phyloP scores from a whole-genome alignment of 306 rosid species.

The Quercus wislizeni region DNA sequence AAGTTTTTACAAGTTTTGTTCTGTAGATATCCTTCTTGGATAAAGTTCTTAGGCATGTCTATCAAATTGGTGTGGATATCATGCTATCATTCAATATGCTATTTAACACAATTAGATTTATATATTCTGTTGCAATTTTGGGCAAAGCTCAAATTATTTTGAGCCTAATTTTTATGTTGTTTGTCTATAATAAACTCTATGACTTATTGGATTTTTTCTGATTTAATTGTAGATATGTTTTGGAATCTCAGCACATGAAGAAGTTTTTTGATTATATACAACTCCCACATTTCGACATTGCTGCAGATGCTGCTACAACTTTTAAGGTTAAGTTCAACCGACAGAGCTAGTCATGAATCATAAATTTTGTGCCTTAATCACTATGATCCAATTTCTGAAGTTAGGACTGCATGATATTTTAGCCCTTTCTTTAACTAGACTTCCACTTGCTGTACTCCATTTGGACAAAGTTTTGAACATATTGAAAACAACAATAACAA shows the following conservation, averaged over 20 bases:
- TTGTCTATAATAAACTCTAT: background rate
- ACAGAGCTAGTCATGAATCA: background rate
- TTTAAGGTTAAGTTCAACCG: conserved; percentile 62
- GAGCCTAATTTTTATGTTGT: background rate
- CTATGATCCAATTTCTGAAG: background rate
- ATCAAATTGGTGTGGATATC: background rate
- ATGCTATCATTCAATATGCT: background rate
- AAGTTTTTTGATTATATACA: conserved; percentile 91
- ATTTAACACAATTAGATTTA: background rate
- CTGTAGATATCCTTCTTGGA: background rate
- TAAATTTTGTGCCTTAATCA: background rate
- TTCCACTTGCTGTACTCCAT: background rate
- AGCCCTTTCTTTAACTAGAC: background rate
- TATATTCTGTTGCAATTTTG: background rate
- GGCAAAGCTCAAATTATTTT: background rate
- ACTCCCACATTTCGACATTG: conserved; percentile 94
- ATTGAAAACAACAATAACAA: background rate
- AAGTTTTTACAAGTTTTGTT: background rate
- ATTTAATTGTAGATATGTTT: conserved; percentile 75
- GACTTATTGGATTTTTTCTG: background rate
- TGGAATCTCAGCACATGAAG: conserved; percentile 85
- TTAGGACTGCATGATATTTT: background rate
- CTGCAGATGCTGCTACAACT: conserved; percentile 99
- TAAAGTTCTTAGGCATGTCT: background rate
- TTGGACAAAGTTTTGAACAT: conserved; percentile 1